Base-by-base conservation (phyloP, 768 basidiomycete genomes). In the Chalciporus pseudorubinellus region DNA sequence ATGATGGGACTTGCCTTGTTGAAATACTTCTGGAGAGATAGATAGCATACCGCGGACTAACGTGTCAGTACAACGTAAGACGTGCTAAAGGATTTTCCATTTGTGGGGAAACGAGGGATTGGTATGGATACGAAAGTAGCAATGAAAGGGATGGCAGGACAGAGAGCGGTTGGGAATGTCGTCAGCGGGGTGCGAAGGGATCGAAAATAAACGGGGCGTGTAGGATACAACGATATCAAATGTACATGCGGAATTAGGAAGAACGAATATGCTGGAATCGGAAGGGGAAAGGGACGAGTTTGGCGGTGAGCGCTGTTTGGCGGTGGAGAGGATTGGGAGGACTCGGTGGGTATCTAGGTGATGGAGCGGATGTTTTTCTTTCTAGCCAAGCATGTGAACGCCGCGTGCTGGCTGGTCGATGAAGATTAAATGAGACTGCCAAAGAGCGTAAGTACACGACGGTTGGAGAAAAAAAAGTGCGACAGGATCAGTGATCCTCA, bases 361-460 rank as follows among this genome's bases (percentile, higher is more conserved):
- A n/a, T n/a, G n/a, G n/a, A n/a, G 33, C 16, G 33, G 33, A 4
- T n/a, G 33, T 16, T 10, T 33, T 50, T 44, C 36, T 18, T 14
- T 28, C 26, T 20, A 16, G 13, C 14, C 11, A 29, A 31, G 49
- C 49, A 50, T 50, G 49, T 50, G 49, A 50, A 50, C 49, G 33
- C 49, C 48, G 48, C 48, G 49, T 50, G 49, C 33, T 12, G 18
- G 28, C 26, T 31, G 38, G 24, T 16, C 51, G 50, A 58, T 39
- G 38, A 46, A 45, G 39, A 41, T 51, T 56, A 55, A 46, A 59
- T 51, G 43, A 50, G 51, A 51, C 52, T 60, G 21, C 59, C 59
- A 61, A 60, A 60, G 59, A 57, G 60, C 60, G 60, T 58, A 56
- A 62, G 49, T 38, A 18, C 49, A 44, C 34, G 43, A 50, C 28